Conservation (phyloP, 2,329 filamentous ascomycete genomes). For the Pestalotiopsis sp. region DNA sequence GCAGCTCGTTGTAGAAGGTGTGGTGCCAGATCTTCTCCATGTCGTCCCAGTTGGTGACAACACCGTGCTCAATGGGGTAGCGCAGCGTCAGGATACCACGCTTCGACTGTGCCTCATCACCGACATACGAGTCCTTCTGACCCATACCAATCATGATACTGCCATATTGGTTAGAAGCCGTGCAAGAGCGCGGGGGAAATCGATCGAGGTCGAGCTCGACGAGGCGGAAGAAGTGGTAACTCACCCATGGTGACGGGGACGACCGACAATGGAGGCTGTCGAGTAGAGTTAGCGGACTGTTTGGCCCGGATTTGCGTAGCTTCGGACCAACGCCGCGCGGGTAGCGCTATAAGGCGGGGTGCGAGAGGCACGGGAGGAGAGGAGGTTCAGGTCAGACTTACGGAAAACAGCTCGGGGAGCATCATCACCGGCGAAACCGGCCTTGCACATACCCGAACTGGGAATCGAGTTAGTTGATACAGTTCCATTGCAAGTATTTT, state of each 20-base stretch:
- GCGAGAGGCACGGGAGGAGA: slow-evolving; percentile 28
- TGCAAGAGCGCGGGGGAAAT: slow-evolving; percentile 16
- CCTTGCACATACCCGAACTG: slow-evolving; percentile 99
- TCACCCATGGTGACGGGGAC: slow-evolving; percentile 99
- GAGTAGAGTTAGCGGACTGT: slow-evolving; percentile 37
- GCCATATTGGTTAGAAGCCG: slow-evolving; percentile 35
- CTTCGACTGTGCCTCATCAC: slow-evolving; percentile 99
- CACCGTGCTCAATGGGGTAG: slow-evolving; percentile 99
- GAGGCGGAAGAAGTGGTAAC: slow-evolving; percentile 36
- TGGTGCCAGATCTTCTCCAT: slow-evolving; percentile 99
- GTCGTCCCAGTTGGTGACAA: slow-evolving; percentile 99
- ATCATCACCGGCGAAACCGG: slow-evolving; percentile 99
- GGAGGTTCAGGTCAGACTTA: slow-evolving; percentile 64
- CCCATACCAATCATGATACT: slow-evolving; percentile 99
- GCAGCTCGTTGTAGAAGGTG: slow-evolving; percentile 99
- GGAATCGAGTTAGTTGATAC: slow-evolving; percentile 27
- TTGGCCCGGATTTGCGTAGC: slow-evolving; percentile 12
- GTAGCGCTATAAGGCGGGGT: slow-evolving; percentile 41
- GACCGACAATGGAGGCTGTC: slow-evolving; percentile 96
- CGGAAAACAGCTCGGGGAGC: slow-evolving; percentile 99
- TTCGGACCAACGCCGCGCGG: slow-evolving; percentile 18
- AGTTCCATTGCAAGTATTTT: slow-evolving; percentile 1
- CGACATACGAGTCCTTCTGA: slow-evolving; percentile 99
- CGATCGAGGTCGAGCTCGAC: slow-evolving; percentile 16
- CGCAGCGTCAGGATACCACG: slow-evolving; percentile 99